Percentiles rank a stretch among this genome's conserved stretches.
phyloP scores from a whole-genome alignment of 2,329 filamentous ascomycete species.

The Uncinocarpus reesii region DNA sequence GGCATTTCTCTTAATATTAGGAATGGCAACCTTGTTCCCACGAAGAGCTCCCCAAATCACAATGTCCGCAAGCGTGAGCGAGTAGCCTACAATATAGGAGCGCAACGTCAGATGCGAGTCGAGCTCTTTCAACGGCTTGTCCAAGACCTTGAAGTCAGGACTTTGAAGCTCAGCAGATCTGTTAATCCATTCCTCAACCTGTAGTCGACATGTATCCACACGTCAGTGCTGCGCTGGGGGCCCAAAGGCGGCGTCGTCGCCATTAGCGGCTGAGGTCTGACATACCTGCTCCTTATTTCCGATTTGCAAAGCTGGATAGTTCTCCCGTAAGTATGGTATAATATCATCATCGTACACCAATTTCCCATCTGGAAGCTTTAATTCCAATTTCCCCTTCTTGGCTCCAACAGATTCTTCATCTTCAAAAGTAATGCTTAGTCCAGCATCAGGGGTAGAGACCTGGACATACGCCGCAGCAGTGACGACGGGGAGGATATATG shows the following conservation, averaged over 20 bases:
- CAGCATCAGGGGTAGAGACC: conserved; percentile 12
- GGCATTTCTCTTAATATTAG: conserved; percentile 12
- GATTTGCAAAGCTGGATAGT: conserved; percentile 13
- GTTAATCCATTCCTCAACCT: conserved; percentile 20
- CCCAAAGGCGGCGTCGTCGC: too few relatives aligned
- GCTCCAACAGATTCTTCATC: conserved; percentile 17
- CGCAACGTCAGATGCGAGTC: conserved; percentile 20
- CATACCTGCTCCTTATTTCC: conserved; percentile 17
- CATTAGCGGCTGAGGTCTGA: background rate
- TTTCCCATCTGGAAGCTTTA: conserved; percentile 15
- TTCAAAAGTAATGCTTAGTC: conserved; percentile 14
- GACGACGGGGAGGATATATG: conserved; percentile 16
- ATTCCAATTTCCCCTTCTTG: conserved; percentile 15
- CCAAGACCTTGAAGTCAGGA: conserved; percentile 19
- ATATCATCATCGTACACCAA: conserved; percentile 17
- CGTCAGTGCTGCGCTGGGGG: too few relatives aligned
- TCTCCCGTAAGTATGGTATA: conserved; percentile 15
- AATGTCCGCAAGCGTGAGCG: conserved; percentile 19
- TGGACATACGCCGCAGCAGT: conserved; percentile 17
- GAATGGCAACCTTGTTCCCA: conserved; percentile 18
- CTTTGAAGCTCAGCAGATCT: conserved; percentile 14
- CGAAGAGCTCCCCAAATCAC: conserved; percentile 19
- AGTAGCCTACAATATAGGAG: conserved; percentile 19
- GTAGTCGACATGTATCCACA: background rate
- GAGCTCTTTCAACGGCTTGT: conserved; percentile 19